phyloP scores from a whole-genome alignment of 306 rosid species.

The cucumber (Cucumis sativus) region Cucumber_9930_V3 NC_026656.2:22826001-22826500 shows the following conservation, averaged over 20 bases:
- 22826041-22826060: not conserved
- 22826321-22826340: conserved; percentile 21
- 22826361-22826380: conserved; percentile 14
- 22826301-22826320: conserved; percentile 13
- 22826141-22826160: not conserved
- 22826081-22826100: conserved; percentile 5
- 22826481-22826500: conserved; percentile 8
- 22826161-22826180: not conserved
- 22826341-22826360: conserved; percentile 15
- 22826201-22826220: conserved; percentile 4
- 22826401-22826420: not conserved
- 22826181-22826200: not conserved
- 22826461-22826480: not conserved
- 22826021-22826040: conserved; percentile 10
- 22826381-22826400: conserved; percentile 12
- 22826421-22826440: not conserved
- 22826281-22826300: conserved; percentile 12
- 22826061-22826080: conserved; percentile 8
- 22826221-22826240: conserved; percentile 1
- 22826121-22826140: conserved; percentile 5
- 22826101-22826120: conserved; percentile 10
- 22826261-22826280: conserved; percentile 1
- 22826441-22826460: not conserved
- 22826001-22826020: conserved; percentile 9
- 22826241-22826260: not conserved